Evolutionary conservation across 306 rosid genomes (phyloP), one percentile per base, ranked within the genome.

Genomic region (Alnus rubra): DNA sequence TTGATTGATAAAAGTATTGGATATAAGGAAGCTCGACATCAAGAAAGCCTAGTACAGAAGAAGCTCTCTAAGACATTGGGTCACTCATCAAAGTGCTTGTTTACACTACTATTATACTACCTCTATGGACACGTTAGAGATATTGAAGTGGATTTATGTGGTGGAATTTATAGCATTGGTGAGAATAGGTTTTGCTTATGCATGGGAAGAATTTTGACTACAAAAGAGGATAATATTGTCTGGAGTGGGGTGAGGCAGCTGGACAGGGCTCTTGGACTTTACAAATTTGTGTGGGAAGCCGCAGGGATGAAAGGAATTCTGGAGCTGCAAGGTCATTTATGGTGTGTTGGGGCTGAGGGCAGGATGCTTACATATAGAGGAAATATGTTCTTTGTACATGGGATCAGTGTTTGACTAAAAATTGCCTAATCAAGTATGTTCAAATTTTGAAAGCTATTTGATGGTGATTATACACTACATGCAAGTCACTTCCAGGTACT

Each of bases 211-310:
- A 81, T 95, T 79, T 84, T 95, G 89, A 92, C 91, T 59, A 86
- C 92, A 59, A 83, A 85, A 59, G 91, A 88, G 80, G 96, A 91
- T 76, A 84, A 81, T 75, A 85, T 85, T 89, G 82, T 92, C 23
- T 83, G 89, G 83, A 90, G 91, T 51, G 96, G 92, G 44, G 90
- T 92, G 80, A 92, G 83, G 91, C 98, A 92, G 79, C 80, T 95
- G 85, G 94, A 92, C 73, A 82, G 88, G 54, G 94, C 83, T 2
- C 92, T 95, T 15, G 90, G 91, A 44, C 83, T 95, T 86, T 93
- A 88, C 81, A 89, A 87, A 87, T 90, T 91, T 84, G 88, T 93
- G 12, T 95, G 96, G 94, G 97, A 95, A 88, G 89, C 87, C 12
- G 91, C 97, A 39, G 89, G 86, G 55, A 84, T 88, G 92, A 89